These are phyloP conservation scores for Phyllosticta citribraziliensis DNA, from an alignment of 2,329 filamentous ascomycete species.

Conservation along the genomic window DNA sequence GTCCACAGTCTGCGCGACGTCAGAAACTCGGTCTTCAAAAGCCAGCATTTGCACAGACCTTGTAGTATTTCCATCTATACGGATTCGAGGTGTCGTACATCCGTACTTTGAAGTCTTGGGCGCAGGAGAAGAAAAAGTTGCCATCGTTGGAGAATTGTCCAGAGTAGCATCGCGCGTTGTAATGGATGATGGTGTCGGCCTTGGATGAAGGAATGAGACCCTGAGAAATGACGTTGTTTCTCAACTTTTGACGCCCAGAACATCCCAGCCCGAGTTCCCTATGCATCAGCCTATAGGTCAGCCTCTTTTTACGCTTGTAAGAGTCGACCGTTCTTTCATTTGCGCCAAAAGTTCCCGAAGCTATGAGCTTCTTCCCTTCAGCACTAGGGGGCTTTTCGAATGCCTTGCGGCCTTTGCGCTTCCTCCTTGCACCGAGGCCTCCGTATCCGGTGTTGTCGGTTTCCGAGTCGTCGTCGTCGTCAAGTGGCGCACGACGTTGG, in stretches of 20 bases:
- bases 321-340: conserved; percentile 45
- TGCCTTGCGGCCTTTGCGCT: conserved; percentile 38
- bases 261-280: conserved; percentile 67
- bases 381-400: conserved; percentile 82
- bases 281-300: conserved; percentile 65
- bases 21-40: not conserved
- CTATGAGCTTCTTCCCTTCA: conserved; percentile 68
- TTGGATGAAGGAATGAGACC: conserved; percentile 66
- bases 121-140: conserved; percentile 91
- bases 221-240: conserved; percentile 62
- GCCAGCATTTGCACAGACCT: conserved; percentile 47
- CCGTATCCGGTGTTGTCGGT: conserved; percentile 29
- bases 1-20: conserved; percentile 47
- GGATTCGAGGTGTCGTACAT: conserved; percentile 98
- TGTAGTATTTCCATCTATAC: conserved; percentile 93
- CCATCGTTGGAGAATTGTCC: conserved; percentile 96
- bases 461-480: conserved; percentile 31
- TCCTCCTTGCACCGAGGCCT: conserved; percentile 25
- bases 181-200: conserved; percentile 81
- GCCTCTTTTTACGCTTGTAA: conserved; percentile 48
- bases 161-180: conserved; percentile 78
- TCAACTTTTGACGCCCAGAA: conserved; percentile 46
- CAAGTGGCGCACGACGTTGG: conserved; percentile 13
- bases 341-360: conserved; percentile 67
- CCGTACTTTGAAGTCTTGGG: conserved; percentile 85